Evolutionary conservation across 2,329 filamentous ascomycete species (phyloP), one percentile per base, ranked within the genome.

Genomic region (Sporothrix schenckii): DNA sequence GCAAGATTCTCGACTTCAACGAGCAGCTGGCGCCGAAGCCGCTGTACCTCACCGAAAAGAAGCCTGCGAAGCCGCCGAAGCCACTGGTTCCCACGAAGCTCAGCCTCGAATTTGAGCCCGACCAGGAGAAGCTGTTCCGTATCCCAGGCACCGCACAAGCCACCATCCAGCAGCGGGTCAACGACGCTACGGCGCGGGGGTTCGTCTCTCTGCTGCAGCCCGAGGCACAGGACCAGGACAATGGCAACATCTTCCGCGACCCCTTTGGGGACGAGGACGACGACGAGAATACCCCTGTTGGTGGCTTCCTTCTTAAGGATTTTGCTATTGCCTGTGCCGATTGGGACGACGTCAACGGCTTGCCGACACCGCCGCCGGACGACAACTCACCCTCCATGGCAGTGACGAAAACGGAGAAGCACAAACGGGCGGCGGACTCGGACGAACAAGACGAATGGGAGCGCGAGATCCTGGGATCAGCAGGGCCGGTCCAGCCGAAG

Each of bases 321-420:
- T 88, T 99, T 69, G 88, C 92, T 70, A 87, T 96, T 61, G 88
- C 95, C 6, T 97, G 94, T 76, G 88, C 92, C 71, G 92, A 97
- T 78, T 98, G 93, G 91, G 89, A 92, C 69, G 80, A 88, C 21
- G 85, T 88, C 60, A 88, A 89, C 67, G 81, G 86, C 27, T 79
- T 83, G 34, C 84, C 30, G 78, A 85, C 72, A 19, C 72, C 67
- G 16, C 75, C 69, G 2, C 68, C 67, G 6, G 66, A 72, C 44
- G 73, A 76, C 69, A 68, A 70, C 44, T 72, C 73, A 21, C 74
- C 74, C 30, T 11, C 47, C 6, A 71, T 74, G 41, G 70, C 73
- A 41, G 65, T 75, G 72, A 70, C 73, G 68, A 69, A 72, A n/a
- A 81, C 84, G 27, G 67, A 61, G 47, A 85, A 87, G 34, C 83